Evolutionary conservation across 2,329 filamentous ascomycete species (phyloP).

Genomic region (Lasiodiplodia citricola): DNA sequence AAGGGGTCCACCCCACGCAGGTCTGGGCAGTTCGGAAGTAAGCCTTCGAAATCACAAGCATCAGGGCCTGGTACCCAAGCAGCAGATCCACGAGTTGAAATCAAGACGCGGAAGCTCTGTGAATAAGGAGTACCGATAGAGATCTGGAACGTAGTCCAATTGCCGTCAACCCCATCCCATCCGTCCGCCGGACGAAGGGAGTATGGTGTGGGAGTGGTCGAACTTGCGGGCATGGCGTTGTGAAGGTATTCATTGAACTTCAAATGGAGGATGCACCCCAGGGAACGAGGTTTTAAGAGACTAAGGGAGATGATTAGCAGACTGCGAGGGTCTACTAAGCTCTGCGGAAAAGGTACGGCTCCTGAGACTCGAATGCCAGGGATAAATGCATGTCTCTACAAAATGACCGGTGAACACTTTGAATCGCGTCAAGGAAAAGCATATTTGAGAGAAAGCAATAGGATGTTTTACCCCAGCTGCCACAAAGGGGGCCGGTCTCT

Average conservation of each 20-base stretch:
- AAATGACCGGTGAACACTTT: no score
- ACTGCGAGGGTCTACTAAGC: no score
- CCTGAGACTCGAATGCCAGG: no score
- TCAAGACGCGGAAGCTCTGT: conserved; percentile 43
- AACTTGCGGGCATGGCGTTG: background rate
- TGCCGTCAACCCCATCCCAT: conserved; percentile 49
- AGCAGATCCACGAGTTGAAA: conserved; percentile 39
- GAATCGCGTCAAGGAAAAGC: background rate
- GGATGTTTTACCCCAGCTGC: no score
- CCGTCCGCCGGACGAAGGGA: conserved; percentile 1
- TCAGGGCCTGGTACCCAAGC: conserved; percentile 41
- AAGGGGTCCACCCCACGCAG: conserved; percentile 40
- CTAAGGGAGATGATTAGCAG: no score
- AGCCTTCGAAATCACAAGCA: conserved; percentile 32
- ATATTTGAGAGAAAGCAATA: no score
- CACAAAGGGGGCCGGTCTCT: no score
- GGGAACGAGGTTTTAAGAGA: no score
- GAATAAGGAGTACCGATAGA: conserved; percentile 44
- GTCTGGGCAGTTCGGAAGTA: conserved; percentile 32
- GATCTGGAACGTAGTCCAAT: conserved; percentile 49
- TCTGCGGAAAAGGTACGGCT: no score
- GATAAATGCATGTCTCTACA: no score
- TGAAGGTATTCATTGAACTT: background rate
- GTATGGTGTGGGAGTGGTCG: background rate
- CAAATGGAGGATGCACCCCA: no score